phyloP scores from a whole-genome alignment of 1,139 yeast genomes.

The Yamadazyma epiphylla region DNA sequence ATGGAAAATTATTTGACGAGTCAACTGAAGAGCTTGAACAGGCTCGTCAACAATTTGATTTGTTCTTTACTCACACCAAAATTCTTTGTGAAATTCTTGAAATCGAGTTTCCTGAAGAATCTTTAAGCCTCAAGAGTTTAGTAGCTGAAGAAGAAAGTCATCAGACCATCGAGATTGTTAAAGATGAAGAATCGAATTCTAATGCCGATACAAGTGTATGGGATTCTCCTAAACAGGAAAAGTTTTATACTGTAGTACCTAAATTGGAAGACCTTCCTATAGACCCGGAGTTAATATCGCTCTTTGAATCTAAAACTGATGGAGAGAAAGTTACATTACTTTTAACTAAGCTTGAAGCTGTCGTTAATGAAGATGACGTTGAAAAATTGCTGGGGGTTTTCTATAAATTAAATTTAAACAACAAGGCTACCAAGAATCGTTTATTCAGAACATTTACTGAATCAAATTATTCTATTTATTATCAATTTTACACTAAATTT shows the following conservation, averaged over 20 bases:
- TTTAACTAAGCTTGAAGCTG: conserved; percentile 41
- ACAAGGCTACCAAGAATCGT: conserved; percentile 70
- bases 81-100: conserved; percentile 41
- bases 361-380: conserved; percentile 45
- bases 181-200: conserved; percentile 22
- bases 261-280: conserved; percentile 25
- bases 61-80: conserved; percentile 42
- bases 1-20: conserved; percentile 62
- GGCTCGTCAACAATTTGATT: conserved; percentile 35
- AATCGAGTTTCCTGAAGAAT: conserved; percentile 25
- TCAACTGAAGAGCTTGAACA: conserved; percentile 40
- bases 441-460: conserved; percentile 53
- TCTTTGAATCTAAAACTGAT: conserved; percentile 13
- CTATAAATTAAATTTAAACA: conserved; percentile 50
- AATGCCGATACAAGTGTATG: conserved; percentile 34
- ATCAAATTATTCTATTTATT: conserved; percentile 41
- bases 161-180: conserved; percentile 21
- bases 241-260: conserved; percentile 51
- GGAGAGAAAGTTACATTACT: conserved; percentile 48
- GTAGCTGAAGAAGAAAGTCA: conserved; percentile 12
- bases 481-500: conserved; percentile 60
- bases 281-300: conserved; percentile 11
- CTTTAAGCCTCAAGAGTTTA: conserved; percentile 7
- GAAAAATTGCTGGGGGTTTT: conserved; percentile 59
- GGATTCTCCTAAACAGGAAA: conserved; percentile 62